Conservation (phyloP, 164 flowering plant genomes). For the Vitis rupestris region DNA sequence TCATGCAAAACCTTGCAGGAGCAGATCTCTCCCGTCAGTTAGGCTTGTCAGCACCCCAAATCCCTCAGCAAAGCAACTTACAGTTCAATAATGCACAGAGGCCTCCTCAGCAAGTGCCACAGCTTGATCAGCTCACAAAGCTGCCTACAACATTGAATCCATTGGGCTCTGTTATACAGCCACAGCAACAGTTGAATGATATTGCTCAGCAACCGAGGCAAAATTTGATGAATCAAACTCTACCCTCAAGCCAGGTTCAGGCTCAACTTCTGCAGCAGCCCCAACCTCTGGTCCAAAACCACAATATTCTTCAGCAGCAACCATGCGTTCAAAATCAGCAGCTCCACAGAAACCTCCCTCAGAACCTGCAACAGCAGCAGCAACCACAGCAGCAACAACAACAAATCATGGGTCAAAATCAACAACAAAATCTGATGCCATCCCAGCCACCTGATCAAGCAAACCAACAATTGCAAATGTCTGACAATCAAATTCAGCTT, state of each 20-base stretch:
- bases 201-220: conserved; percentile 57
- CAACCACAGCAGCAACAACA: conserved; percentile 31
- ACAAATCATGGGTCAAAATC: conserved; percentile 37
- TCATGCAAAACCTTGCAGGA: conserved; percentile 50
- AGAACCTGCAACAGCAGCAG: conserved; percentile 33
- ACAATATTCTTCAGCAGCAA: conserved; percentile 47
- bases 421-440: conserved; percentile 40
- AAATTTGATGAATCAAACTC: conserved; percentile 45
- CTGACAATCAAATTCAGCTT: conserved; percentile 69
- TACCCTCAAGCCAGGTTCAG: conserved; percentile 50
- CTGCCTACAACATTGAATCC: conserved; percentile 42
- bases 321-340: conserved; percentile 55
- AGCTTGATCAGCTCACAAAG: conserved; percentile 63
- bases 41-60: conserved; percentile 55
- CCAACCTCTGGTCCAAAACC: conserved; percentile 41
- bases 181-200: conserved; percentile 63
- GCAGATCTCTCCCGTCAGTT: conserved; percentile 74
- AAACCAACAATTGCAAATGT: conserved; percentile 53
- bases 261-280: conserved; percentile 56
- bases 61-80: conserved; percentile 56
- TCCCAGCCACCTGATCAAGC: conserved; percentile 45
- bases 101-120: conserved; percentile 57
- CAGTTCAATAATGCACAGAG: conserved; percentile 59
- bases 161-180: conserved; percentile 44
- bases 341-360: conserved; percentile 51